Evolutionary conservation across 371 early-diverging fungal species (phyloP), one percentile per base, ranked within the genome.

Genomic region (Mortierella sp.): DNA sequence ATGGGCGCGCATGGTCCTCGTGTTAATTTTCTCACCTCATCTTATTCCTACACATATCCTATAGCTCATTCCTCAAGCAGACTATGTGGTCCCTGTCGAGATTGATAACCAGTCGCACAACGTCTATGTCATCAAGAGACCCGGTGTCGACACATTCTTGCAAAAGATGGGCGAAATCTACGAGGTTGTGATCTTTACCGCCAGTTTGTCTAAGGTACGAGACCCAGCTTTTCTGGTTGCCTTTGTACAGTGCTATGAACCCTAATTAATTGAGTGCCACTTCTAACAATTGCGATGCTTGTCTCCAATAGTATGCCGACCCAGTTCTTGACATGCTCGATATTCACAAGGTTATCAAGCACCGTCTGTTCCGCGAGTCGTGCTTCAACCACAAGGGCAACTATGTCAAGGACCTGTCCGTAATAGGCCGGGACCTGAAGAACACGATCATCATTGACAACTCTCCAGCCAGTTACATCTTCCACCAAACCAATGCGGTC

Each of bases 131-230:
- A 91, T 97, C 77, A 98, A 98, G 88, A 91, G 99, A 77, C 99
- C 99, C 3, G 97, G 97, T 11, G 97, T 98, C 19, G 98, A 98
- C 88, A 93, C 93, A 61, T 99, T 99, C 80, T 88, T 99, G 93
- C 90, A 92, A 76, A 90, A 93, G 79, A 92, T 98, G 92, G 98
- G 97, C 6, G 91, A 95, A 80, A 90, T 93, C 73, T 99, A 95
- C 87, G 98, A 98, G 83, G 91, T 98, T 71, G 98, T 98, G 6
- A 96, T 98, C 40, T 98, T 98, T 83, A 99, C 99, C 5, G 98
- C 99, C 8, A 95, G 95, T 89, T 89, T 98, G 74, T 93, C 98
- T 76, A 98, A 96, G 94, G 97, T 97, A 91, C 75, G 83, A 37
- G 5, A 31, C 24, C 16, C 24, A 16, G 9, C 10, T 26, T 14